Base-by-base conservation (phyloP, 2,329 filamentous ascomycete genomes). In the Penicillium sp. region DNA sequence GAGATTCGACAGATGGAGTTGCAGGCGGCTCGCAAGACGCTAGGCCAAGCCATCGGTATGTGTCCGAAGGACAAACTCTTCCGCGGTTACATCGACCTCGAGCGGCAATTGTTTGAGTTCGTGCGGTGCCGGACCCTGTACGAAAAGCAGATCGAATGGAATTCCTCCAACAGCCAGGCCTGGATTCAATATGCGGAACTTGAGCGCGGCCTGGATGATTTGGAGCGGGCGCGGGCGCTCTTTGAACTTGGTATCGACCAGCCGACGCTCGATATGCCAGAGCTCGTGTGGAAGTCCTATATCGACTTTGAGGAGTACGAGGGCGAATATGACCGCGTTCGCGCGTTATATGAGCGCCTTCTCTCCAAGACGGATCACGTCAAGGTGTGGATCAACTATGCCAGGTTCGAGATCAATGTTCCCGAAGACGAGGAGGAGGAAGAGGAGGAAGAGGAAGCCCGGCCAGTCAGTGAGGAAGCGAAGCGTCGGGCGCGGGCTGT, bases 271-370 rank as follows among this genome's bases (percentile, higher is more conserved):
- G 95, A 99, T 75, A 99, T 99, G 95, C 95, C 95, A 0, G 95
- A 99, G 79, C 82, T 98, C 54, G 82, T 98, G 1, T 99, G 95
- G 95, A 98, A 98, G 79, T 88, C 92, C 1, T 99, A 96, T 76
- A 98, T 99, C 69, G 95, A 99, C 76, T 98, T 98, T 72, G 95
- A 99, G 78, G 94, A 98, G 73, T 92, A 96, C 69, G 92, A 96
- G 76, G 91, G 88, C 70, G 92, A 97, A 76, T 97, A 94, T 76
- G 91, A 92, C 55, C 84, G 88, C 51, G 92, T 92, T 4, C 85
- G 95, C 51, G 80, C 81, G 3, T 81, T 99, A 47, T 99, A 98
- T 78, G 94, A 98, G 80, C 87, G 94, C 7, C 84, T 99, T 12
- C 84, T 99, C 45, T 83, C 91, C 71, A 97, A 96, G 86, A 96